Evolutionary conservation across 208 protist species (phyloP), one percentile per base, ranked within the genome.

Genomic region (Acanthamoeba triangularis): DNA sequence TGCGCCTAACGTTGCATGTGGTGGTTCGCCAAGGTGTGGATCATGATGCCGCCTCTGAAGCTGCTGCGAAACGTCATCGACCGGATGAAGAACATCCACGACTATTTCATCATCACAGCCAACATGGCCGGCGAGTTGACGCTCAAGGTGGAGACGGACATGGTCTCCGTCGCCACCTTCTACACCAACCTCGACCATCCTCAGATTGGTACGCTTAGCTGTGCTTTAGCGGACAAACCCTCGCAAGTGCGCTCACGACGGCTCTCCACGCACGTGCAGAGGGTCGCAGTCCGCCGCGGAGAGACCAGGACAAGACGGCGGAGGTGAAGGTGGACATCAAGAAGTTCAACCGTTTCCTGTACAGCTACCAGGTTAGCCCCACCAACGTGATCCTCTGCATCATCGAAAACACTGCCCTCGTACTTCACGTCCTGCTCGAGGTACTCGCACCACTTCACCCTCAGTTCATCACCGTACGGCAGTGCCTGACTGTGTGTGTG

Each of bases 51-150:
- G 14, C n/a, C 65, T 10, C 63, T 97, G 44, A 97, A 97, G 69
- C 82, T 91, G 37, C 16, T 97, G 30, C 90, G 94, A 56, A 82
- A 93, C 25, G 94, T 97, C 0, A 95, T 97, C 8, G 96, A 97
- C 41, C 90, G 95, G 59, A 96, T 97, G 95, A 96, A 96, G 30
- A 96, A 97, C 54, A 90, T 96, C 30, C 84, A 95, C 85, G 84
- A 96, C 35, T 96, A 76, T 30, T 76, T 96, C 82, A 96, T 74
- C 63, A 96, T 96, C 47, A 95, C 63, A 3, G 95, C 95, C 63
- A 96, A 96, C 90, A 96, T 96, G 95, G 82, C 72, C 11, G 95
- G 95, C 78, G 95, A 96, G 56, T 94, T 96, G 25, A 95, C 35
- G 28, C 85, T 97, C 35, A 67, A 35, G n/a, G 96, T 96, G 10